Base-by-base conservation (phyloP, 306 rosid genomes). In the Begonia fuchsioides region DNA sequence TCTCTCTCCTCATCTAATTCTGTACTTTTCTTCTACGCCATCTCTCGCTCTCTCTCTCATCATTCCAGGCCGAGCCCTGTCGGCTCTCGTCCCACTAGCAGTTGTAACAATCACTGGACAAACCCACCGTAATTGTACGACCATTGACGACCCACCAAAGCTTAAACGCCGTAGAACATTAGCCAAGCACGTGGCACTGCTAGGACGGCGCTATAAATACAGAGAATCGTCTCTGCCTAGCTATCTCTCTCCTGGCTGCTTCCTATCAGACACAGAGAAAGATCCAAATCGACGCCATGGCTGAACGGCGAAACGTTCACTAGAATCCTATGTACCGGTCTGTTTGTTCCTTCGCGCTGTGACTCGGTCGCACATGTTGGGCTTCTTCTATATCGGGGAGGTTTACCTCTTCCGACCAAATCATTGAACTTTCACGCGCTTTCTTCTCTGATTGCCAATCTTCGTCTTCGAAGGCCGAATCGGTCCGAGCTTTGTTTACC, bases 181-280 rank as follows among this genome's bases (percentile, higher is more conserved):
- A 26, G 35, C 5, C 8, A 26, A 2, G 35, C 35, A 26, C 52
- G 54, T 63, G 76, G 52, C 12, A 0, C 3, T 10, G 51, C 38
- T 9, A 3, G 63, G 67, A 70, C 74, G 76, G 64, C 56, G 66
- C 54, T 63, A 19, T 38, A 67, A 65, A 72, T 71, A 54, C 18
- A 54, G 11, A 19, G 3, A 49, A 26, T 26, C 35, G 35, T 26
- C 35, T 2, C 35, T 26, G 1, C 9, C 39, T 38, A 41, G 32
- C 55, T 47, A 39, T 43, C 49, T 35, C 15, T 44, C 20, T 32
- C 57, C 61, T 20, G 1, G 40, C 51, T 32, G 10, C 49, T 11
- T 45, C 15, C 49, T 13, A 17, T 17, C 15, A 53, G 41, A 53
- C 49, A 54, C 57, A 20, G 15, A n/a, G 44, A 39, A 44, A 49